phyloP scores from a whole-genome alignment of 1,139 yeast species.

The Saccharomyces hybrid region DNA sequence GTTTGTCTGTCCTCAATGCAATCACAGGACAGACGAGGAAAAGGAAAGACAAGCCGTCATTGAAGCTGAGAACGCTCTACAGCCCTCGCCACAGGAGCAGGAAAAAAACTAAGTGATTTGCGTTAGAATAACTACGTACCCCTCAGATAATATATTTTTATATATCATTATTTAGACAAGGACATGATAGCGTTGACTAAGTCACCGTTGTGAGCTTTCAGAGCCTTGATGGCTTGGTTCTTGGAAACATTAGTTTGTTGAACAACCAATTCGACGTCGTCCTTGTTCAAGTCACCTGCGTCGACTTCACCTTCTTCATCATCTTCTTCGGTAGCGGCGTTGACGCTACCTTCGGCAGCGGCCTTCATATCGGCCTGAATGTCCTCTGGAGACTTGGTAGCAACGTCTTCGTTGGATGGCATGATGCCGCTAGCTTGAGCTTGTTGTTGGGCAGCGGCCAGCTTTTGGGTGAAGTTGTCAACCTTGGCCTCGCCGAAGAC shows the following conservation, averaged over 20 bases:
- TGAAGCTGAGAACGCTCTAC: too few species aligned
- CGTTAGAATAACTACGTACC: not conserved
- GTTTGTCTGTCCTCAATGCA: conserved; percentile 73
- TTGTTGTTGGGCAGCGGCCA: conserved; percentile 64
- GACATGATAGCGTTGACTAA: conserved; percentile 95
- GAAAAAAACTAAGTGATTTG: too few species aligned
- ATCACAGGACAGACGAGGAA: conserved; percentile 25
- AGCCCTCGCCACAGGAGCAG: too few species aligned
- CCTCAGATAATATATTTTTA: not conserved
- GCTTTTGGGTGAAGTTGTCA: conserved; percentile 82
- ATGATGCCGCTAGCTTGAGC: conserved; percentile 39
- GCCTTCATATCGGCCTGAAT: conserved; percentile 89
- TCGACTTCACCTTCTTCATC: conserved; percentile 61
- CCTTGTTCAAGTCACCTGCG: conserved; percentile 70
- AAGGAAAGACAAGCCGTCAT: not conserved
- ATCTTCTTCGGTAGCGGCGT: conserved; percentile 30
- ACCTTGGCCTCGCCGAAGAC: conserved; percentile 98
- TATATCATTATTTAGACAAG: conserved; percentile 41
- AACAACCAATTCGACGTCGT: conserved; percentile 73
- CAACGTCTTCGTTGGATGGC: conserved; percentile 33
- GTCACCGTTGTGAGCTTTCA: conserved; percentile 84
- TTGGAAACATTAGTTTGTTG: conserved; percentile 88
- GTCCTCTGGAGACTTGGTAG: conserved; percentile 33
- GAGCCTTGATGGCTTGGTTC: conserved; percentile 85
- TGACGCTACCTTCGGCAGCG: conserved; percentile 50